Base-by-base conservation (phyloP, 192 early-diverging fungal genomes). In the Linderina pennispora region DNA sequence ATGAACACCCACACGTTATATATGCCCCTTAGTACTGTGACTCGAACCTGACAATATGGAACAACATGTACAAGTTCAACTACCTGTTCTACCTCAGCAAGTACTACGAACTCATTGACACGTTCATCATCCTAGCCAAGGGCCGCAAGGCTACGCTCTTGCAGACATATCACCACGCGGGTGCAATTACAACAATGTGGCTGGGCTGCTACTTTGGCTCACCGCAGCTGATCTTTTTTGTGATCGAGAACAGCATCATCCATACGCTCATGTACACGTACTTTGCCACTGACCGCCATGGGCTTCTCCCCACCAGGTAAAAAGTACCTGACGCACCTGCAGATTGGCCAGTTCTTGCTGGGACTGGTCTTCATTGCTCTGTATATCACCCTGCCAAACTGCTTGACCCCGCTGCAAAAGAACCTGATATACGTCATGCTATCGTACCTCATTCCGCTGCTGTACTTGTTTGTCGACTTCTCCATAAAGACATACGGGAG, bases 111-210 rank as follows among this genome's bases (percentile, higher is more conserved):
- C 76, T 92, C 23, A 75, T 92, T 38, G 90, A 92, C 52, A 92
- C 90, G 40, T 78, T 83, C 57, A 90, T 92, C 56, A 86, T 92
- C 50, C 55, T 92, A 34, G 38, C 85, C 21, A 90, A 92, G 66
- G 67, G 87, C 23, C 69, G 68, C 44, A 58, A 57, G 41, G 84
- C 86, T 0, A 88, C 86, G 17, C 80, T 89, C 23, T 66, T 92
- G 45, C 90, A 92, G 71, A 85, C 84, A 23, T 92, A 89, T 64
- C 90, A 92, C 62, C 90, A 92, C 57, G 81, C 87, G 2, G 88
- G 88, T 23, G 88, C 90, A 13, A 92, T 92, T 57, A 75, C 88
- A 43, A 87, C 85, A 50, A 92, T 92, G 90, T 90, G 84, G 84
- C 77, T 82, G n/a, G 84, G 86, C 34, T 83, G 85, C 61, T 78